Evolutionary conservation across 176 grass and related monocot genomes (phyloP).

Genomic region (Echinochloa phyllopogon): DNA sequence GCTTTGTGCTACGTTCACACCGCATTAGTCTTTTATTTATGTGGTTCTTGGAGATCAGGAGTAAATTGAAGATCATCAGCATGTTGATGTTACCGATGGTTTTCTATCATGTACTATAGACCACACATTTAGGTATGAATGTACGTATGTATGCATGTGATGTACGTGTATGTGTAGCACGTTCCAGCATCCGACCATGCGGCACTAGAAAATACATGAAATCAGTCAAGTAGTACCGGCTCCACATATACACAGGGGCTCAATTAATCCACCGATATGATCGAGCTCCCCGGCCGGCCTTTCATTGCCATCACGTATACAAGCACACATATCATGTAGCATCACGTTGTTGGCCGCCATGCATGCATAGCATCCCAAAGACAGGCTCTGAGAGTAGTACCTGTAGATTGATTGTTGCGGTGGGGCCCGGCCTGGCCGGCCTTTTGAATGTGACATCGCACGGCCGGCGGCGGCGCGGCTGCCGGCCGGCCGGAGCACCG

Average conservation of each 20-base stretch:
- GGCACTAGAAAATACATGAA: background rate
- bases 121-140: background rate
- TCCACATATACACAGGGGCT: background rate
- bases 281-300: too few relatives aligned
- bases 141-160: too few relatives aligned
- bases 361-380: background rate
- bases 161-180: background rate
- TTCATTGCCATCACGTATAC: background rate
- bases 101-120: too few relatives aligned
- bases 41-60: too few relatives aligned
- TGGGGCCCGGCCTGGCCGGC: background rate
- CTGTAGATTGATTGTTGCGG: slow-evolving; percentile 31
- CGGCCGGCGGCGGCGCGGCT: slow-evolving; percentile 3
- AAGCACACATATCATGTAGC: background rate
- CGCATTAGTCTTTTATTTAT: too few relatives aligned
- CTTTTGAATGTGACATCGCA: background rate
- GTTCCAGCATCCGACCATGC: background rate
- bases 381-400: slow-evolving; percentile 18
- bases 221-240: slow-evolving; percentile 5
- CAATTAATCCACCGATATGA: slow-evolving; percentile 6
- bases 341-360: slow-evolving; percentile 25
- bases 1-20: too few relatives aligned
- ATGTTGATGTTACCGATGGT: background rate
- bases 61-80: too few relatives aligned
- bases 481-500: background rate